A percentile compares a stretch with the other conserved stretches of the same genome.
These are phyloP conservation scores for Metschnikowia baotianmanensis DNA, from an alignment of 805 yeast genomes.

Conservation along the genomic window DNA sequence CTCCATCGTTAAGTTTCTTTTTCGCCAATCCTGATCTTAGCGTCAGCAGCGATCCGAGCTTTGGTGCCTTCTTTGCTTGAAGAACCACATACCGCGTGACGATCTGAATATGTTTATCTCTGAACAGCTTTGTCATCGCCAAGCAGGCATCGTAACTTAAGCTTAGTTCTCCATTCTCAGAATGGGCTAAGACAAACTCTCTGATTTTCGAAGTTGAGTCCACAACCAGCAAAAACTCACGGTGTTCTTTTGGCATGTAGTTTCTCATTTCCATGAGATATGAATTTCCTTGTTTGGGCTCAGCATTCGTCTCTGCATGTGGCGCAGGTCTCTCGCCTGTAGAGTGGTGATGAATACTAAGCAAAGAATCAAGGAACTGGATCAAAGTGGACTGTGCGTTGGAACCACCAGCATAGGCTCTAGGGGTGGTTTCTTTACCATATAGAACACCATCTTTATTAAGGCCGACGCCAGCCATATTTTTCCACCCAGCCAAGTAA, in stretches of 20 bases:
- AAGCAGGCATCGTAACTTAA: constrained; percentile 84
- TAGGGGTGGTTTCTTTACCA: constrained; percentile 58
- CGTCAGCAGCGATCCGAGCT: constrained; percentile 56
- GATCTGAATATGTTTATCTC: constrained; percentile 91
- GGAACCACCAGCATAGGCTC: constrained; percentile 80
- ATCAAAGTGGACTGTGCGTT: constrained; percentile 91
- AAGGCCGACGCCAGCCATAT: constrained; percentile 84
- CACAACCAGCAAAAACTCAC: constrained; percentile 65
- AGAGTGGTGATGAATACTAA: constrained; percentile 75
- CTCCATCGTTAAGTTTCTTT: constrained; percentile 45
- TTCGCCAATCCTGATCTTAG: constrained; percentile 66
- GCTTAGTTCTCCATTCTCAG: constrained; percentile 51
- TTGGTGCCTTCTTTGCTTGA: constrained; percentile 62
- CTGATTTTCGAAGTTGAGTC: constrained; percentile 57
- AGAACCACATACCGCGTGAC: constrained; percentile 83
- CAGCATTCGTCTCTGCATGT: constrained; percentile 17
- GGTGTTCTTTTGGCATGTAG: constrained; percentile 89
- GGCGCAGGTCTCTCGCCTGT: constrained; percentile 57
- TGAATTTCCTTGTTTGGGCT: constrained; percentile 26
- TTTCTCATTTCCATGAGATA: constrained; percentile 81
- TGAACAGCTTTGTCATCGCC: constrained; percentile 81
- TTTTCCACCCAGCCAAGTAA: constrained; percentile 90
- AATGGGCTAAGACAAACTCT: constrained; percentile 54
- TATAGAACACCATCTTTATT: constrained; percentile 68
- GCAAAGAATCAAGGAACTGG: constrained; percentile 77